Percentiles rank a stretch among this genome's conserved stretches.
Conservation (phyloP, 768 basidiomycete genomes). For the Dacryopinax spathularia region DNA sequence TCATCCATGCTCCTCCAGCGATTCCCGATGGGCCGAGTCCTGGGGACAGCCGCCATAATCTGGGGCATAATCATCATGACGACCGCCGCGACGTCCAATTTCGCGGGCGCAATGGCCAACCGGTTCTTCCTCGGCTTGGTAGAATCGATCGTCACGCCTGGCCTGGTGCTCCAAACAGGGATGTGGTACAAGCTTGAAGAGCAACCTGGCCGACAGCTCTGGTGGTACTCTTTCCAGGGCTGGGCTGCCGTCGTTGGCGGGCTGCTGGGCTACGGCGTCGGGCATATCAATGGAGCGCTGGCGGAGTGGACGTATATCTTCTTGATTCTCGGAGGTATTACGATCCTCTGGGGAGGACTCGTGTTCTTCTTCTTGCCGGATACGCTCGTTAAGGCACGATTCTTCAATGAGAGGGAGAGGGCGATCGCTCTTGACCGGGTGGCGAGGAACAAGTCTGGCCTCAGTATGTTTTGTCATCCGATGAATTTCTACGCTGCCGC, state of each 20-base stretch:
- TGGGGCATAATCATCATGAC: conserved; percentile 26
- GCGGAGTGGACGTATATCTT: conserved; percentile 22
- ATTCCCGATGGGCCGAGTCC: conserved; percentile 14
- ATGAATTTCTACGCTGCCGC: background rate
- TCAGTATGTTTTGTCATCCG: conserved; percentile 10
- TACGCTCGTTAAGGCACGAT: conserved; percentile 23
- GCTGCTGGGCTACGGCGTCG: conserved; percentile 20
- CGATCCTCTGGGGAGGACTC: conserved; percentile 20
- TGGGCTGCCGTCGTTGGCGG: conserved; percentile 20
- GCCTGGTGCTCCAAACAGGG: conserved; percentile 22
- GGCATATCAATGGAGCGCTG: conserved; percentile 17
- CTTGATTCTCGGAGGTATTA: conserved; percentile 23
- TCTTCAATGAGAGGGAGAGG: conserved; percentile 23
- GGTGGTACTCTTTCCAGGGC: conserved; percentile 20
- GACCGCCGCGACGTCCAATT: conserved; percentile 18
- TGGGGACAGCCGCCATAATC: conserved; percentile 17
- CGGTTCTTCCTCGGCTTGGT: conserved; percentile 20
- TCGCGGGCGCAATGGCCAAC: conserved; percentile 19
- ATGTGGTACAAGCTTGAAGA: conserved; percentile 23
- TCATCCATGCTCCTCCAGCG: conserved; percentile 22
- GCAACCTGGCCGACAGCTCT: conserved; percentile 20
- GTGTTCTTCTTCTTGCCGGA: conserved; percentile 27
- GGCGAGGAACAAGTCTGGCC: conserved; percentile 17
- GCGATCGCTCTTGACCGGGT: conserved; percentile 27
- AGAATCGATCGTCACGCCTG: conserved; percentile 23